Conservation (phyloP, 129 eudicot genomes). For the Calendula officinalis region DNA sequence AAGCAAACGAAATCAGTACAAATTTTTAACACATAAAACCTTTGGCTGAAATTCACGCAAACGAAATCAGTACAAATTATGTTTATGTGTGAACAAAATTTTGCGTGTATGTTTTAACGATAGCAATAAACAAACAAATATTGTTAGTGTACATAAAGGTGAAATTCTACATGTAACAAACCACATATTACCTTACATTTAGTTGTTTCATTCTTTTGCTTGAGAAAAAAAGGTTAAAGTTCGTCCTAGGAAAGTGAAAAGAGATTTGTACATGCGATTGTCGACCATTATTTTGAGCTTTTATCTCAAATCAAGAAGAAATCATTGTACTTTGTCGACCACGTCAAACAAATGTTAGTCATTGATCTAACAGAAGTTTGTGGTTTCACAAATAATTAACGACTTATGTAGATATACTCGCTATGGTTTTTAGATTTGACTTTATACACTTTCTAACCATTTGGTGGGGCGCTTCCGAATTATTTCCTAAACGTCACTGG, state of each 20-base stretch:
- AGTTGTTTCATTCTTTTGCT: slow-evolving; percentile 13
- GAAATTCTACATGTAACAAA: background rate
- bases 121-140: background rate
- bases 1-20: no score
- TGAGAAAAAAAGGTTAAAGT: slow-evolving; percentile 15
- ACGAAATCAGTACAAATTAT: no score
- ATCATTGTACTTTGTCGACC: slow-evolving; percentile 2
- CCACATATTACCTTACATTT: slow-evolving; percentile 7
- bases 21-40: no score
- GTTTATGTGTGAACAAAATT: no score
- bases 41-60: no score
- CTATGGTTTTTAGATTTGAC: no score
- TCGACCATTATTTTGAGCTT: slow-evolving; percentile 15
- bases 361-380: background rate
- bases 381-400: no score
- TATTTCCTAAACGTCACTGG: no score
- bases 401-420: no score
- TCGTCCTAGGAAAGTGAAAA: slow-evolving; percentile 20
- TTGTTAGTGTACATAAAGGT: background rate
- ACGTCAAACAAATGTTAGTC: background rate
- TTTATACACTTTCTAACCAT: no score
- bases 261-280: slow-evolving; percentile 19
- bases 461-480: no score
- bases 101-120: no score
- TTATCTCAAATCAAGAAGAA: slow-evolving; percentile 4